Base-by-base conservation (phyloP, 1,139 yeast genomes). In the Meyerozyma carpophila region DNA sequence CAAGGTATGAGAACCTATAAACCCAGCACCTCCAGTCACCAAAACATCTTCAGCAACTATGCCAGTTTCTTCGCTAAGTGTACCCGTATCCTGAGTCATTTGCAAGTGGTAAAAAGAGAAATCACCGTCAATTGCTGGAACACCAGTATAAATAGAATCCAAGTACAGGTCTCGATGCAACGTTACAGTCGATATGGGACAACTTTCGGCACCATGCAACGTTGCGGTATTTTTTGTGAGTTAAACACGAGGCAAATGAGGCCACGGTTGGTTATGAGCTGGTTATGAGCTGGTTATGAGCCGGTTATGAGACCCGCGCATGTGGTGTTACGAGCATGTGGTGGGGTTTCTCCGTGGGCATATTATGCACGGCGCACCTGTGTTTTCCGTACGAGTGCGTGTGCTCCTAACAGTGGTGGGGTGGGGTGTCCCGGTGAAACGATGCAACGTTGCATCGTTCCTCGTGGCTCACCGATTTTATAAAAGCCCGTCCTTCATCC, bases 11-110 rank as follows among this genome's bases (percentile, higher is more conserved):
- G 79, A 73, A 1, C 82, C 83, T 11, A 79, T 74, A 51, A 79
- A 79, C 1, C 84, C 84, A 6, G 81, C 80, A 2, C 82, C 84
- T 2, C 84, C 84, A 3, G 83, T 71, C 2, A 79, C 73, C 21
- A 79, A 58, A 16, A 77, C 62, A 44, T 56, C 48, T 31, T 57
- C 37, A 10, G 26, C 5, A 11, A 21, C 14, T n/a, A 4, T 14
- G 7, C 5, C 10, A 13, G 8, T 7, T 16, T 14, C 20, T 3
- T 8, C 20, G 24, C 9, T 13, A 8, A 28, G 3, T 16, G 3
- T 8, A 13, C 13, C 25, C 9, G 10, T 14, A 14, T 16, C 34
- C 18, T 16, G 27, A 10, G 25, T 41, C 28, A 37, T 32, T 3
- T 37, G 38, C n/a, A 24, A 36, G 8, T 8, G 6, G 6, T 8